Percentiles rank a stretch among this genome's conserved stretches.
Conservation (phyloP, 2,329 filamentous ascomycete genomes). For the Sphaerulina musiva region DNA sequence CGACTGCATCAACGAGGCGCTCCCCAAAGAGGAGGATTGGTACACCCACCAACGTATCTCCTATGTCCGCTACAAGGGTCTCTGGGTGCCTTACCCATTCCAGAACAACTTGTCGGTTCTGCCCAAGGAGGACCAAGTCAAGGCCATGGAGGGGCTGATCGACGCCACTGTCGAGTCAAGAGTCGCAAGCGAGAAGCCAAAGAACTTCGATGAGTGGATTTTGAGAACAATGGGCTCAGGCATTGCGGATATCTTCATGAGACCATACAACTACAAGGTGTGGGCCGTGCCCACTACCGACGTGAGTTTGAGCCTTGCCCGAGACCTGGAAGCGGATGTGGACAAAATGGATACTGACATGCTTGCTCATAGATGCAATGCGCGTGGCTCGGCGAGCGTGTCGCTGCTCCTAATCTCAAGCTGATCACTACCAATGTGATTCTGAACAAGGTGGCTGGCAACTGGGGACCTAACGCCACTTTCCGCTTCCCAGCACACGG, state of each 20-base stretch:
- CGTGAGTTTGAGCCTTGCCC: slow-evolving; percentile 48
- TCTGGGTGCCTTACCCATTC: slow-evolving; percentile 99
- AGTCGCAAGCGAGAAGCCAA: slow-evolving; percentile 82
- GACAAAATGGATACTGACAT: slow-evolving; percentile 1
- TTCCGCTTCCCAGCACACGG: slow-evolving; percentile 96
- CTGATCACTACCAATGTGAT: slow-evolving; percentile 88
- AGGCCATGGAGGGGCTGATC: slow-evolving; percentile 90
- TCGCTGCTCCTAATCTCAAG: slow-evolving; percentile 94
- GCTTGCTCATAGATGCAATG: slow-evolving; percentile 80
- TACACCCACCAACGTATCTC: slow-evolving; percentile 97
- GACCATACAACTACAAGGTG: slow-evolving; percentile 99
- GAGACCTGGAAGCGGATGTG: neutral
- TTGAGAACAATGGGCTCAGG: slow-evolving; percentile 83
- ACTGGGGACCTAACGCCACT: slow-evolving; percentile 96
- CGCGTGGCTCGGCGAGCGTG: slow-evolving; percentile 95
- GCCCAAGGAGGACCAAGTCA: slow-evolving; percentile 93
- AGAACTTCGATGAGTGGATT: slow-evolving; percentile 98
- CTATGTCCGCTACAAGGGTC: slow-evolving; percentile 91
- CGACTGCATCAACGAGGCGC: slow-evolving; percentile 94
- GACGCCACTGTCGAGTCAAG: slow-evolving; percentile 84
- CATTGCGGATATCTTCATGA: slow-evolving; percentile 94
- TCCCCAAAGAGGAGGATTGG: slow-evolving; percentile 92
- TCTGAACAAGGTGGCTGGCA: slow-evolving; percentile 88
- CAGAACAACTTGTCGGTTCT: slow-evolving; percentile 99
- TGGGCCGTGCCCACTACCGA: slow-evolving; percentile 98